These are phyloP conservation scores for Candolleomyces efflorescens DNA, from an alignment of 768 basidiomycete species.

Conservation along the genomic window DNA sequence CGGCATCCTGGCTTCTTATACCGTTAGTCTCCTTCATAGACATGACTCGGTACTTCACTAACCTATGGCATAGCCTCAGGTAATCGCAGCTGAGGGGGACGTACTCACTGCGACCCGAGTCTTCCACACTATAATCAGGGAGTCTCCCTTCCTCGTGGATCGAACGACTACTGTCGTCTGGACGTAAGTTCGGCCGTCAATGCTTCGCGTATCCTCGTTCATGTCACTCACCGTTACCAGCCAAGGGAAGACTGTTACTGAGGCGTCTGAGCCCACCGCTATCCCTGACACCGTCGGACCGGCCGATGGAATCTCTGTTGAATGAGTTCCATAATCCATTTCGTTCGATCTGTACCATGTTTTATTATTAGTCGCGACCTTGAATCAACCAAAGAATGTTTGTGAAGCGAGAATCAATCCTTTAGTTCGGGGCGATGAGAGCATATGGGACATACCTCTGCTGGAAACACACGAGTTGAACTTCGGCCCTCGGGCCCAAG, in stretches of 20 bases:
- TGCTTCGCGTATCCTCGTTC: background rate
- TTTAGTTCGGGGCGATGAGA: too few relatives aligned
- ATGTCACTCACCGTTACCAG: background rate
- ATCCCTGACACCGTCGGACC: background rate
- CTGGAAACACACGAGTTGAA: too few relatives aligned
- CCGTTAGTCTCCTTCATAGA: background rate
- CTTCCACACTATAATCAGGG: background rate
- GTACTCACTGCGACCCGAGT: background rate
- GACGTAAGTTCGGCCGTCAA: background rate
- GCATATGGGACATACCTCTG: too few relatives aligned
- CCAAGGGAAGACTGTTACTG: background rate
- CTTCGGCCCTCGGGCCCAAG: too few relatives aligned
- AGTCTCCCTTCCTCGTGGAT: background rate
- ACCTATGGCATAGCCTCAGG: background rate
- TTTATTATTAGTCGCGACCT: too few relatives aligned
- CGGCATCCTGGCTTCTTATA: background rate
- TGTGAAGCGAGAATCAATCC: too few relatives aligned
- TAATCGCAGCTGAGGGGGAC: background rate
- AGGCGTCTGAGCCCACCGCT: background rate
- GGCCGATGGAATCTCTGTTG: background rate
- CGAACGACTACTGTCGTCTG: background rate
- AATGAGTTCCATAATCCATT: too few relatives aligned
- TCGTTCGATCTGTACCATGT: too few relatives aligned
- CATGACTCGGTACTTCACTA: background rate
- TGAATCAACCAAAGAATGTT: too few relatives aligned